Evolutionary conservation across 1,139 yeast species (phyloP), one percentile per base, ranked within the genome.

Genomic region (Wickerhamomyces sp.): DNA sequence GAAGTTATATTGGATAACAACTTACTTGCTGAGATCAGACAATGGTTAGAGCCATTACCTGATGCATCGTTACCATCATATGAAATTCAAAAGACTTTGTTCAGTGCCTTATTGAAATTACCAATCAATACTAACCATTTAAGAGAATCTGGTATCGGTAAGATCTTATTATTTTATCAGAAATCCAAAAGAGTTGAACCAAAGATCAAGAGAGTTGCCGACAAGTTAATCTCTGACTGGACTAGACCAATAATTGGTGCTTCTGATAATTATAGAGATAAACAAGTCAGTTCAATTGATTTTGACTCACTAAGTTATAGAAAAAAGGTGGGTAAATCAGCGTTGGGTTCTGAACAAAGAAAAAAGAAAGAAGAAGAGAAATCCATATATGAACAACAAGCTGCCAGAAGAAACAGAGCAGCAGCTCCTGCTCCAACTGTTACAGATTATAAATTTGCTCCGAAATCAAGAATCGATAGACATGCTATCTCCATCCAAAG

Each of bases 31-130:
- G 94, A 96, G 42, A 93, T 94, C 36, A 78, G 98, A 57, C 83
- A 89, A 63, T 94, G 99, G 99, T 75, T 94, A 49, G 99, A 94
- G 65, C 99, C 99, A 37, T 75, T 94, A 56, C 99, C 99, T 2
- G 99, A 94, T 71, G 96, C 95, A 39, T 89, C 97, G 8, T 75
- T 94, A 69, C 99, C 99, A 13, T 94, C 96, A 1, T 93, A 87
- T 67, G 96, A 91, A 65, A 91, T 94, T 54, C 99, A 94, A 65
- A 88, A 86, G 64, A 93, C 86, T 47, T 71, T 94, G 56, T 86
- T 94, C 56, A 71, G 72, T 26, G 84, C 95, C 34, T 72, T 93
- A 50, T 77, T 79, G 42, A 76, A 81, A 45, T 73, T 94, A 49
- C 99, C 99, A 13, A 90, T 93, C 61, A 91, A 91, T 67, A 91